These are phyloP conservation scores for Lipomyces spencermartinsiae DNA, from an alignment of 805 yeast genomes.

Conservation along the genomic window DNA sequence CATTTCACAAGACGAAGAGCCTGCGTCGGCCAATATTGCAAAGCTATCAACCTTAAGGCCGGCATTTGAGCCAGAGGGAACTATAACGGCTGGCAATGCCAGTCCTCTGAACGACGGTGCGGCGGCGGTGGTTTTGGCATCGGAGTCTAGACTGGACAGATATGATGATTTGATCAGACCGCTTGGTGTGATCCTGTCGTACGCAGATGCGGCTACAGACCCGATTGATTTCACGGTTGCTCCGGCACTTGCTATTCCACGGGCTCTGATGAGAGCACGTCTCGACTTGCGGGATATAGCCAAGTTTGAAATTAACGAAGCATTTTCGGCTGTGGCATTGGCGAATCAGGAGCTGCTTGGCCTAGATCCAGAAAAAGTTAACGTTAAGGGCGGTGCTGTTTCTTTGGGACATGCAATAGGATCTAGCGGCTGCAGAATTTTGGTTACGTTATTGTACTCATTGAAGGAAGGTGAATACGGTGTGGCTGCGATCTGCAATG, in stretches of 20 bases:
- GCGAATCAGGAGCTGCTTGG: constrained; percentile 77
- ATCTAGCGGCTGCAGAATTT: constrained; percentile 92
- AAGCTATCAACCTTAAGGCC: constrained; percentile 80
- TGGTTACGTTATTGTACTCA: constrained; percentile 56
- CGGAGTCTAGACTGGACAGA: constrained; percentile 75
- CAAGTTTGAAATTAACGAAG: constrained; percentile 91
- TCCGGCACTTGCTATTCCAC: constrained; percentile 91
- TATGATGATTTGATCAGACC: constrained; percentile 63
- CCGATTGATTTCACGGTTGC: constrained; percentile 95
- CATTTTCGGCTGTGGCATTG: constrained; percentile 92
- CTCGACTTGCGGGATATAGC: constrained; percentile 70
- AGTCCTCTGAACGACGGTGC: constrained; percentile 95
- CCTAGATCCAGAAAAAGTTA: constrained; percentile 71
- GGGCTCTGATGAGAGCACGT: constrained; percentile 83
- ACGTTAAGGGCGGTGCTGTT: constrained; percentile 95
- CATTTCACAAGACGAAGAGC: constrained; percentile 79
- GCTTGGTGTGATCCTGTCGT: constrained; percentile 77
- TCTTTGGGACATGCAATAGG: constrained; percentile 96
- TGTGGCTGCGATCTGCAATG: constrained; percentile 93
- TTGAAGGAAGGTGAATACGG: constrained; percentile 79
- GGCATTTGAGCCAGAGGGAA: constrained; percentile 90
- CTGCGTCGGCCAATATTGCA: constrained; percentile 69
- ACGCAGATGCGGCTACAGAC: constrained; percentile 95
- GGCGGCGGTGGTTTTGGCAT: constrained; percentile 85
- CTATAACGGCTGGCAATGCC: constrained; percentile 95